phyloP scores from a whole-genome alignment of 2,329 filamentous ascomycete species.

The Mycosphaerella sp. region DNA sequence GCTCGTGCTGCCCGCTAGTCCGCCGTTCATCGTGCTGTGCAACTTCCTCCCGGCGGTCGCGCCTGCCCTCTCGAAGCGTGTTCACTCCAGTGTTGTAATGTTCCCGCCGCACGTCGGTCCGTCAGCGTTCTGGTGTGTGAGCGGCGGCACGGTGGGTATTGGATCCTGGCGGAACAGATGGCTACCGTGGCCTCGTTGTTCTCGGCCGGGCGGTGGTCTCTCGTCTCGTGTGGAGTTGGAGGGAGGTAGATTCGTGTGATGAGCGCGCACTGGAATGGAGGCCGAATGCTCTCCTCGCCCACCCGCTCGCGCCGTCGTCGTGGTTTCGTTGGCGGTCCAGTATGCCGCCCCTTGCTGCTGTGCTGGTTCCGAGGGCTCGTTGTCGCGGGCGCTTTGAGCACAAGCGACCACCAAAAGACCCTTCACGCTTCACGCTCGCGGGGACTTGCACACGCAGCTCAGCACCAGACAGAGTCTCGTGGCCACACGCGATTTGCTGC shows the following conservation, averaged over 20 bases:
- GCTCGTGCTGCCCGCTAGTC: slow-evolving; percentile 44
- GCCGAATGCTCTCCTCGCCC: not conserved
- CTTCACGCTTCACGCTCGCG: not conserved
- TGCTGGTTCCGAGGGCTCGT: not conserved
- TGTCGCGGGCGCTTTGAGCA: not conserved
- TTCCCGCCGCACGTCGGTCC: not conserved
- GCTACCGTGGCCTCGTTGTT: not conserved
- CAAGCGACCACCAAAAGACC: not conserved
- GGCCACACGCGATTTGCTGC: not conserved
- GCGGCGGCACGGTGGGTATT: not conserved
- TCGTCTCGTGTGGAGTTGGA: not conserved
- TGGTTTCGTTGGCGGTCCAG: not conserved
- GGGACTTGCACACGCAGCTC: not conserved
- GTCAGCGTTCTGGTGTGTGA: not conserved
- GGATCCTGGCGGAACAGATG: not conserved
- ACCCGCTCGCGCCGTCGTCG: not conserved
- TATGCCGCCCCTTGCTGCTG: not conserved
- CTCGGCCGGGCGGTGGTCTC: not conserved
- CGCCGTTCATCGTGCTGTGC: slow-evolving; percentile 41
- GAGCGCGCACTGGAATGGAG: not conserved
- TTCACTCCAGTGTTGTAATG: slow-evolving; percentile 2
- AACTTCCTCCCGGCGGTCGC: slow-evolving; percentile 8
- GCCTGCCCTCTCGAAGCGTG: slow-evolving; percentile 4
- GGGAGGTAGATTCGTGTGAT: not conserved
- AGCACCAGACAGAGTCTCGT: not conserved